Evolutionary conservation across 371 early-diverging fungal species (phyloP), one percentile per base, ranked within the genome.

Genomic region (Mucor irregularis): DNA sequence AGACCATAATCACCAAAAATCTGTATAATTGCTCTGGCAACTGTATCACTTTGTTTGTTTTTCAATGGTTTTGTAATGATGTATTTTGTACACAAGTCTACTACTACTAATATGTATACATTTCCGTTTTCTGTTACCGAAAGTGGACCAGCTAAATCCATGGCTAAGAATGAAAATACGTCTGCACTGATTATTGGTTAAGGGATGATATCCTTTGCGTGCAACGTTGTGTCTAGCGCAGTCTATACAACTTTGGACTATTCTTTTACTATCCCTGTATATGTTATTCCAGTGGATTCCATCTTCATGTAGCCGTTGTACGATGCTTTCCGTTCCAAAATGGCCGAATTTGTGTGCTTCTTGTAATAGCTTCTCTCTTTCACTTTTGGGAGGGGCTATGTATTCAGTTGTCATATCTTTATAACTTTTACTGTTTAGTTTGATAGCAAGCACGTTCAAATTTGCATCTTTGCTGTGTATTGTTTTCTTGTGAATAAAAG

Each of bases 11-110:
- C 33, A 26, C 28, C 4, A 10, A 37, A 30, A 14, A 51, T n/a
- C 1, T 24, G 8, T 10, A 45, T 44, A 3, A 54, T 8, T 17
- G 31, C 28, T 25, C 37, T 44, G 16, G 29, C 25, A 2, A 33
- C 37, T 9, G 66, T 62, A 25, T 33, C 42, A 3, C 53, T 29
- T 19, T 40, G 33, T 37, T 74, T 70, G 37, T 70, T 49, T 1
- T 49, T 30, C 8, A 70, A 21, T 11, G 66, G 40, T 34, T 60
- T 46, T 8, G 63, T 16, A 22, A 74, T 34, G 24, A 62, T 49
- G 35, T 58, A 67, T 5, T 64, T 37, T 1, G 69, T 58, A 42
- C 58, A 64, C 1, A 69, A 16, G 39, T 69, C 65, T 2, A 64
- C 49, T 22, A 69, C 1, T 2, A 68, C 62, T 1, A 62, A 44